phyloP scores from a whole-genome alignment of 208 protist species.

The Leishmania braziliensis region DNA sequence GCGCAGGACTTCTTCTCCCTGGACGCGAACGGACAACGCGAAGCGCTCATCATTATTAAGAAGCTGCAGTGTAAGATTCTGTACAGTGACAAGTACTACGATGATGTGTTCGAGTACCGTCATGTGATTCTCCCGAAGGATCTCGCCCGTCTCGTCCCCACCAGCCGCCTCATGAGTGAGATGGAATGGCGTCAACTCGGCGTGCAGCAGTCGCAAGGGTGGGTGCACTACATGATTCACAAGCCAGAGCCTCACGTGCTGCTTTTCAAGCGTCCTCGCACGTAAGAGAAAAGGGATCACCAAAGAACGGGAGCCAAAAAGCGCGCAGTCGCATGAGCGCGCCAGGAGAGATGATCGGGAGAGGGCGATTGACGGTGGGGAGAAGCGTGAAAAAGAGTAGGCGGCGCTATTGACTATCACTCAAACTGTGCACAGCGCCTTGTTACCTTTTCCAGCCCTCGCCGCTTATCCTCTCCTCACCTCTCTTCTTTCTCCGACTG shows the following conservation, averaged over 20 bases:
- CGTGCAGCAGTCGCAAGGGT: constrained; percentile 97
- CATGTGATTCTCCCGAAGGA: constrained; percentile 98
- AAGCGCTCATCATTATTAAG: constrained; percentile 76
- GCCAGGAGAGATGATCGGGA: background rate
- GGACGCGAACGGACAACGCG: constrained; percentile 66
- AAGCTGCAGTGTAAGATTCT: constrained; percentile 91
- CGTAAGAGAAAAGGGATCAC: constrained; percentile 17
- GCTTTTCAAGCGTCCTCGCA: constrained; percentile 92
- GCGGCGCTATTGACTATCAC: background rate
- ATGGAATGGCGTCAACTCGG: constrained; percentile 97
- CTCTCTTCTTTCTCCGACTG: background rate
- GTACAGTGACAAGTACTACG: constrained; percentile 98
- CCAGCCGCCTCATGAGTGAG: constrained; percentile 93
- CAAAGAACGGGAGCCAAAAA: background rate
- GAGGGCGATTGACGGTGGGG: background rate
- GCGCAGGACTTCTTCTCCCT: constrained; percentile 84
- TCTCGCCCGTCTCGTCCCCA: constrained; percentile 91
- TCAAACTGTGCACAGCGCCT: background rate
- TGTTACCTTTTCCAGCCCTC: background rate
- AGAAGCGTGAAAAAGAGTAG: background rate
- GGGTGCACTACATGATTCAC: constrained; percentile 98
- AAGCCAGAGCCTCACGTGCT: constrained; percentile 97
- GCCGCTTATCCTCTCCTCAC: background rate
- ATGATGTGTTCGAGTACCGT: constrained; percentile 96
- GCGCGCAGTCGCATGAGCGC: background rate